phyloP scores from a whole-genome alignment of 2,329 filamentous ascomycete species.

The Cordyceps cateniannulata region DNA sequence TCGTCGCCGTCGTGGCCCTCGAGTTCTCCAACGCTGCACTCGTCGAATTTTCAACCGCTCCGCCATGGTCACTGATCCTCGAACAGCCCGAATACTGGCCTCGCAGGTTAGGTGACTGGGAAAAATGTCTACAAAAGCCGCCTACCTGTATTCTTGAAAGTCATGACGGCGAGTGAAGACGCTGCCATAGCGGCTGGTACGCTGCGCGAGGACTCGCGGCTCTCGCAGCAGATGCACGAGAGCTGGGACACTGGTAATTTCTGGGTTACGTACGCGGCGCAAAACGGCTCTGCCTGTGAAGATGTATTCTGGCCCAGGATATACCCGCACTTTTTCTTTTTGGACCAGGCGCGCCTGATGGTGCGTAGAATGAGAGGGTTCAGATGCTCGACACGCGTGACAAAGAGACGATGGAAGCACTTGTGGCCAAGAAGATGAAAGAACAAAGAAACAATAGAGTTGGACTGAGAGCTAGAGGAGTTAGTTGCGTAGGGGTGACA shows the following conservation, averaged over 20 bases:
- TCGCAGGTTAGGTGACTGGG: background rate
- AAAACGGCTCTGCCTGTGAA: background rate
- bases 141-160: background rate
- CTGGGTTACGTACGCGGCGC: background rate
- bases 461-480: background rate
- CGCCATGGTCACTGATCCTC: background rate
- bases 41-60: background rate
- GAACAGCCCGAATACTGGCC: slow-evolving; percentile 2
- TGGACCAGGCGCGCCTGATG: background rate
- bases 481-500: no score
- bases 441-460: background rate
- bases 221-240: background rate
- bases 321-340: background rate
- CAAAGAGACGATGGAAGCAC: background rate
- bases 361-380: slow-evolving; percentile 1
- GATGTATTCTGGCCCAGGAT: background rate
- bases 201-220: background rate
- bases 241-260: background rate
- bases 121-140: background rate
- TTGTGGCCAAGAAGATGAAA: background rate
- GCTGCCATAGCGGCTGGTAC: background rate
- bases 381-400: background rate
- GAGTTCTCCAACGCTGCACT: background rate
- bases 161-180: background rate
- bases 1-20: background rate